These are phyloP conservation scores for Lanmaoa pseudosensibilis DNA, from an alignment of 768 basidiomycete genomes.

Conservation along the genomic window DNA sequence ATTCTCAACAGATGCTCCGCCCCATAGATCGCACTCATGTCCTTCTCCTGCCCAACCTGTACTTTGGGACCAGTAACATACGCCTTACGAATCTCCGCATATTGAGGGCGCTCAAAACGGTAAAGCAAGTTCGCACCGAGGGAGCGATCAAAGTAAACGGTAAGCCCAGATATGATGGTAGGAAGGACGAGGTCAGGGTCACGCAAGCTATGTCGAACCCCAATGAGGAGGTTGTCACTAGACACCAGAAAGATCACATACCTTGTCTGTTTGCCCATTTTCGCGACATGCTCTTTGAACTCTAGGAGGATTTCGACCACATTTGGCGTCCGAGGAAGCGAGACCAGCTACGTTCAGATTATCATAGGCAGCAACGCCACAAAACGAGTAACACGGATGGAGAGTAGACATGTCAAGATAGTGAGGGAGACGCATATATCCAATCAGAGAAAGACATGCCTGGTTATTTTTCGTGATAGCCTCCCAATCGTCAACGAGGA, in stretches of 20 bases:
- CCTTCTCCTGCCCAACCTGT: constrained; percentile 65
- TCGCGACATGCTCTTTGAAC: constrained; percentile 66
- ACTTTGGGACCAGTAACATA: constrained; percentile 77
- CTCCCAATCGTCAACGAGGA: constrained; percentile 98
- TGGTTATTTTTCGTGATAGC: constrained; percentile 92
- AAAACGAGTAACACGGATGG: neutral
- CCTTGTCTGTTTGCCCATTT: constrained; percentile 48
- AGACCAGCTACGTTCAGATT: constrained; percentile 62
- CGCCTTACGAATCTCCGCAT: constrained; percentile 70
- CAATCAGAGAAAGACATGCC: constrained; percentile 41
- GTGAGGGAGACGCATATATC: neutral
- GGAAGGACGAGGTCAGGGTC: constrained; percentile 70
- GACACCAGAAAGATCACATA: constrained; percentile 27
- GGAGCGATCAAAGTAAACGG: constrained; percentile 91
- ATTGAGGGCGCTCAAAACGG: constrained; percentile 93
- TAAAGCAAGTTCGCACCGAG: constrained; percentile 89
- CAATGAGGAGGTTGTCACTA: neutral
- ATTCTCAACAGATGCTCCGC: constrained; percentile 92
- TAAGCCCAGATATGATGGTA: constrained; percentile 82
- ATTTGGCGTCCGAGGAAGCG: constrained; percentile 76
- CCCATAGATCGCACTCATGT: constrained; percentile 90
- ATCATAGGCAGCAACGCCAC: neutral
- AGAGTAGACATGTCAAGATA: neutral
- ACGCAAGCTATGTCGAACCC: constrained; percentile 48
- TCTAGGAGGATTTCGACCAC: constrained; percentile 76